phyloP scores from a whole-genome alignment of 164 flowering plant species.

The Stephania japonica region DNA sequence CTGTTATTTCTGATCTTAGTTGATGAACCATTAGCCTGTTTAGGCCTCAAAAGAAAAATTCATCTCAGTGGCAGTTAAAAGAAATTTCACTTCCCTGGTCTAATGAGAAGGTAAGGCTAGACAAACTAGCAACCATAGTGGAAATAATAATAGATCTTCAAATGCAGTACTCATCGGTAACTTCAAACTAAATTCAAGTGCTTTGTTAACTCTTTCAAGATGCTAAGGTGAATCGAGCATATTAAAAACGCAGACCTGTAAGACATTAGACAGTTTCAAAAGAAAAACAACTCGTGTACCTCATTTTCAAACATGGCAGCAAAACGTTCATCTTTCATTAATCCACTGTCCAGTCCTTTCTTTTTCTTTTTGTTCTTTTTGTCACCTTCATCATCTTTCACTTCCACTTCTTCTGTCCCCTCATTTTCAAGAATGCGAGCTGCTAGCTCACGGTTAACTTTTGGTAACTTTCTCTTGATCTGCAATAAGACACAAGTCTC shows the following conservation, averaged over 20 bases:
- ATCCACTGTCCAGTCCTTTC: conserved; percentile 51
- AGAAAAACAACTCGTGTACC: conserved; percentile 33
- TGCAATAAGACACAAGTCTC: conserved; percentile 23
- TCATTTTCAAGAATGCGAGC: conserved; percentile 50
- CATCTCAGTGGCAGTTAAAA: not conserved
- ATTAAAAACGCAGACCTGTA: not conserved
- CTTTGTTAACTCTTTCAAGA: not conserved
- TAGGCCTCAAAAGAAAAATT: not conserved
- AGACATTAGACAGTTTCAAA: not conserved
- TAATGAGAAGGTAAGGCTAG: not conserved
- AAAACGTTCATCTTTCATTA: conserved; percentile 70
- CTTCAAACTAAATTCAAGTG: not conserved
- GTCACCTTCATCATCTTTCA: conserved; percentile 27
- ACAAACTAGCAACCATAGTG: not conserved
- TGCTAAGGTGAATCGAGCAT: not conserved
- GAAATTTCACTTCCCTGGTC: not conserved
- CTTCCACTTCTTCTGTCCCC: conserved; percentile 48
- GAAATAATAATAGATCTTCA: not conserved
- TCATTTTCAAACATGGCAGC: conserved; percentile 47
- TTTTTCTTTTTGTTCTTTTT: conserved; percentile 62
- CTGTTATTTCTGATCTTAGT: too few relatives aligned
- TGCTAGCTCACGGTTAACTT: conserved; percentile 69
- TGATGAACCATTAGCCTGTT: too few relatives aligned
- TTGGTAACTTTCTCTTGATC: conserved; percentile 71
- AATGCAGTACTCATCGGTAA: not conserved